Evolutionary conservation across 192 early-diverging fungal species (phyloP).

Genomic region (Coemansia sp.): DNA sequence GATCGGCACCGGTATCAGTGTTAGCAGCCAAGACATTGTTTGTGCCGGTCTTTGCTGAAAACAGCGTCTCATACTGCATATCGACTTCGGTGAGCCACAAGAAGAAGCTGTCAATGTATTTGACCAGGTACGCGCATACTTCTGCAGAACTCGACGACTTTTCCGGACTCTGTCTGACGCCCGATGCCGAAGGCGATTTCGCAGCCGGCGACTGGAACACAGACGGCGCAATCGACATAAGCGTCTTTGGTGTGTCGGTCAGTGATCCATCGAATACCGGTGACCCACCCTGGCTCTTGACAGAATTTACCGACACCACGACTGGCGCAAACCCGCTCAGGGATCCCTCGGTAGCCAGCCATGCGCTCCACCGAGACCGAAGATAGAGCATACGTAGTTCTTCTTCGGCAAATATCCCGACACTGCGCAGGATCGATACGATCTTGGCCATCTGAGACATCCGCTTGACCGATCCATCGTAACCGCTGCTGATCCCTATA

Average conservation of each 20-base stretch:
- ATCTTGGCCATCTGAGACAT: constrained; percentile 40
- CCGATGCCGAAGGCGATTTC: background rate
- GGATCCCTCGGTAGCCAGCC: constrained; percentile 35
- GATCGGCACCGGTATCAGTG: constrained; percentile 1
- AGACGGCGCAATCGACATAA: constrained; percentile 15
- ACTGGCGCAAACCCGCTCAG: constrained; percentile 25
- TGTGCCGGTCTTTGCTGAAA: constrained; percentile 8
- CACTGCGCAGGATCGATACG: constrained; percentile 38
- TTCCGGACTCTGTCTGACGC: background rate
- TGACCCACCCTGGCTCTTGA: background rate
- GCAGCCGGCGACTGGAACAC: background rate
- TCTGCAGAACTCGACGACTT: constrained; percentile 19
- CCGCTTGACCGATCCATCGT: constrained; percentile 39
- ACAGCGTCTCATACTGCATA: constrained; percentile 44
- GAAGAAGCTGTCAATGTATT: constrained; percentile 37
- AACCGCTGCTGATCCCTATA: constrained; percentile 9
- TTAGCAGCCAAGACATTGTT: background rate
- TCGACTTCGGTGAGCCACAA: constrained; percentile 46
- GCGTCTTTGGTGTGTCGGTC: background rate
- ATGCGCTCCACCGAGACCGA: constrained; percentile 51
- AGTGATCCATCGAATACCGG: background rate
- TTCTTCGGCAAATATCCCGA: constrained; percentile 37
- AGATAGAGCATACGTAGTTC: constrained; percentile 49
- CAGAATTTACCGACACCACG: background rate
- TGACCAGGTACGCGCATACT: constrained; percentile 29